Conservation (phyloP, 306 rosid species). For the Corylus heterophylla region DNA sequence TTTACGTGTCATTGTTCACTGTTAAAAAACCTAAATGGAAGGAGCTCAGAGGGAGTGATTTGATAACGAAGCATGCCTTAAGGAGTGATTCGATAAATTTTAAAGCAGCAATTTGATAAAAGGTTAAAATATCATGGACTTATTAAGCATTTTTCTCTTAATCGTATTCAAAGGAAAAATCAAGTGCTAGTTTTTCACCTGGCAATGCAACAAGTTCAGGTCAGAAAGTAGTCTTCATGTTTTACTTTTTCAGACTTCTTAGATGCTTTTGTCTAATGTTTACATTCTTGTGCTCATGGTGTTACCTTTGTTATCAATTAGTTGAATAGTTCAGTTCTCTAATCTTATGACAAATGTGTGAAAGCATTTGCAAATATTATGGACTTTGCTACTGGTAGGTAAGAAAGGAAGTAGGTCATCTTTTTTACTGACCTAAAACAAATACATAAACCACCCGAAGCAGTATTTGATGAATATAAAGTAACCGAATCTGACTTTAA, state of each 20-base stretch:
- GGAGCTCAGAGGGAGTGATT: too few relatives aligned
- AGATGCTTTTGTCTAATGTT: neutral
- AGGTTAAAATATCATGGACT: too few relatives aligned
- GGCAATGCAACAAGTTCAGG: neutral
- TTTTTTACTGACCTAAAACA: neutral
- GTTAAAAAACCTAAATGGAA: too few relatives aligned
- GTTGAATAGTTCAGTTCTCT: neutral
- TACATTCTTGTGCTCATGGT: neutral
- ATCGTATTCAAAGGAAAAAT: neutral
- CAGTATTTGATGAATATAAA: neutral
- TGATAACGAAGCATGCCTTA: too few relatives aligned
- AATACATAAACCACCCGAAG: neutral
- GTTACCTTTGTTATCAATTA: neutral
- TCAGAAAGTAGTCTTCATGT: neutral
- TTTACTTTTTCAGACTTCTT: neutral
- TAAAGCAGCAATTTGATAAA: too few relatives aligned
- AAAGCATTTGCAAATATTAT: neutral
- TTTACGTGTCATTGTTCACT: too few relatives aligned
- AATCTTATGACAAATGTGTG: neutral
- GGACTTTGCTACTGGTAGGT: neutral
- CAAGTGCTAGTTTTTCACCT: neutral
- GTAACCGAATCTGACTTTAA: neutral
- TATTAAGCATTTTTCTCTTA: too few relatives aligned
- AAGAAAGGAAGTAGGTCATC: neutral
- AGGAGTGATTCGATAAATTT: too few relatives aligned